Evolutionary conservation across 805 yeast genomes (phyloP), one percentile per base, ranked within the genome.

Genomic region (Zygoascus biomembranicola): DNA sequence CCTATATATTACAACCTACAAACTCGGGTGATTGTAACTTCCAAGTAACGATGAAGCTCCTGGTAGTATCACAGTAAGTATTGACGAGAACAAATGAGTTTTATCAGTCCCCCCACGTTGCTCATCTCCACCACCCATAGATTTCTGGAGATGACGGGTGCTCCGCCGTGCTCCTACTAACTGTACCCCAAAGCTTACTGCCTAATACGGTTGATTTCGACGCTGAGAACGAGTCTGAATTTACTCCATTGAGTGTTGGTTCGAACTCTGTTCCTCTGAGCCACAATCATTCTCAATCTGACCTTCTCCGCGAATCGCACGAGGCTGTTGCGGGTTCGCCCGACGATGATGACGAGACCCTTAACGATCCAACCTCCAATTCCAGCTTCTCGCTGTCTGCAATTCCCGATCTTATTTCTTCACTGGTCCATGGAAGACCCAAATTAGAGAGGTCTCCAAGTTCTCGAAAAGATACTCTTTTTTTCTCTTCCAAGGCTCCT

Each of bases 161-260:
- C 6, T 23, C 3, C 6, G 28, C 16, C 39, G 39, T n/a, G 16
- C 16, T 35, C 9, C 8, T 13, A 35, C 39, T 35, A 35, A 35
- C 39, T 8, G 13, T n/a, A 35, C 4, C 8, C 39, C n/a, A n/a
- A 45, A 58, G 63, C 48, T 49, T 60, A 18, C 57, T 67, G 31
- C 70, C 70, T 13, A 62, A 57, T 47, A 63, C 70, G 32, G 60
- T 67, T 23, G 57, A 57, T 28, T 65, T 67, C 41, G 48, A 43
- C 31, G 20, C 39, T 23, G 47, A 44, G 16, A 20, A 32, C 32
- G 47, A 44, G 8, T 8, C 47, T 19, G 32, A 19, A 9, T 23
- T 26, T 9, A 4, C 32, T 9, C 18, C 23, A 8, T 31, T 16
- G 11, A 18, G 11, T 23, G 48, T n/a, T 13, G 39, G 18, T 13